Evolutionary conservation across 1,284 basidiomycete species (phyloP), one percentile per base, ranked within the genome.

Genomic region (Ustilago lituana): DNA sequence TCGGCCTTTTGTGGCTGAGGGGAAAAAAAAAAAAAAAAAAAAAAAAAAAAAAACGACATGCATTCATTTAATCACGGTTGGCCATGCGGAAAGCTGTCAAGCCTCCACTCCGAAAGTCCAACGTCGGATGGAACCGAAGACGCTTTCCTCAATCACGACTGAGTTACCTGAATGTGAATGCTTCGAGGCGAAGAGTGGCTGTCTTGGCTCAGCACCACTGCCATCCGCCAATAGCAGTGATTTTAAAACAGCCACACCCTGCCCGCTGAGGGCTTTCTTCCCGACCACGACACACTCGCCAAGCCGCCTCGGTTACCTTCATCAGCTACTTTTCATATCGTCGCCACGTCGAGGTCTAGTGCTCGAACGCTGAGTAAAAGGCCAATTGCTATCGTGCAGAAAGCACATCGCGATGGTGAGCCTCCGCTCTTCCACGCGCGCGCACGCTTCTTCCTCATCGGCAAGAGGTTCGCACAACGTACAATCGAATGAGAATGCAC

Each of bases 401-500:
- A n/a, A n/a, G n/a, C n/a, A n/a, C n/a, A 22, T 5, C 49, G 36
- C 36, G 12, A 61, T 61, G 58, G 45, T 48, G 19, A 45, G 27
- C 15, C 24, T 54, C 12, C 58, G 51, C 35, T 45, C 46, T 7
- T 45, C 51, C 4, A 45, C 17, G 29, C 37, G 46, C 31, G 14
- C 29, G 12, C n/a, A 36, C 17, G 20, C 27, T 11, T 24, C 36
- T 27, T 62, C 60, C 1, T 56, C 60, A 6, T 54, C 60, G 2
- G 60, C 38, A 23, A 65, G 47, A 12, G 37, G 31, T n/a, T 20
- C 50, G 12, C 36, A 20, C 8, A 31, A 4, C 2, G 19, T 38
- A 9, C 41, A 43, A 15, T 54, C 50, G 20, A 55, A 65, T 36
- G 62, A 65, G 19, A 65, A 65, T 14, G 55, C 40, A 27, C 31